Evolutionary conservation across 1,139 yeast genomes (phyloP), one percentile per base, ranked within the genome.

Genomic region (Suhomyces taliae): DNA sequence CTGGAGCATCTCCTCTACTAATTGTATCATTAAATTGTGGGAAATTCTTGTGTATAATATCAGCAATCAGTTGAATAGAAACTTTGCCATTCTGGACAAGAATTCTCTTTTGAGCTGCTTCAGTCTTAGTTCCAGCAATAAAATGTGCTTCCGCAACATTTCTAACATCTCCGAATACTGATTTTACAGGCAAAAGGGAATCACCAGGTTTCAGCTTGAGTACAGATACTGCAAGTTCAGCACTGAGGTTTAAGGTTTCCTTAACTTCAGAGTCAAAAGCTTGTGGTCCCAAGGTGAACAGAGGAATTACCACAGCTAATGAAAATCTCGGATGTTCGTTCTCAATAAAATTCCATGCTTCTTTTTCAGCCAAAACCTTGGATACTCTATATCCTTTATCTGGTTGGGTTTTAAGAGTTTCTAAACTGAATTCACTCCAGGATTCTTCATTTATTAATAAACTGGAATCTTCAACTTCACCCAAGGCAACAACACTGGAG

Each of bases 311-410:
- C 8, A 50, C 42, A 38, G 51, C 48, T 4, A 57, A 37, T 10
- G 46, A 43, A 42, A 54, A 59, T 38, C 43, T 44, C 10, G 79
- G 76, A 4, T 66, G 65, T 34, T 67, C 57, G 8, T 54, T 51
- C 43, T 68, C 57, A 31, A 76, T 62, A 52, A 77, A 81, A 3
- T 78, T 74, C 83, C 87, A 79, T 1, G 82, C 76, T 1, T 74
- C 69, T 52, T 58, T 59, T 57, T 69, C 80, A 14, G 79, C 80
- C 50, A 61, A 52, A 4, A 65, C 60, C 53, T 72, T 72, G 10
- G 74, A 51, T 48, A 46, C 41, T 53, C 52, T 36, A 45, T 43
- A 24, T 65, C 72, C 34, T 58, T 61, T 43, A 67, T 70, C 62
- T 67, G 24, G 24, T 19, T 6, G 24, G 4, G 24, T 19, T 19